Evolutionary conservation across 331 rosid genomes (phyloP).

Genomic region (Saraca asoca): DNA sequence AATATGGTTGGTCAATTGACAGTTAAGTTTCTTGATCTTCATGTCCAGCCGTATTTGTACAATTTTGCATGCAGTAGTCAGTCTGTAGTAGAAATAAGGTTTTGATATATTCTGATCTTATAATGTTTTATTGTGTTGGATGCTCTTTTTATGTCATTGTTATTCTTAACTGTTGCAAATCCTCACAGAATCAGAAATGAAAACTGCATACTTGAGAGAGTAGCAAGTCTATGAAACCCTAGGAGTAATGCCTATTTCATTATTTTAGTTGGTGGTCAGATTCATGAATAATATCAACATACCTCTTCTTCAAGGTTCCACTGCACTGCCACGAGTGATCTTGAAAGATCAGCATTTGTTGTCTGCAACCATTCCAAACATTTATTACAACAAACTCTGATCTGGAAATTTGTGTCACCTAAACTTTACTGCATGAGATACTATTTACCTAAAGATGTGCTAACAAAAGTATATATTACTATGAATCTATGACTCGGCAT

Average conservation of each 20-base stretch:
- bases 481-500: neutral
- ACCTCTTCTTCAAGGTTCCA: slow-evolving; percentile 93
- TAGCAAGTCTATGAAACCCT: neutral
- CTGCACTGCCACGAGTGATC: slow-evolving; percentile 79
- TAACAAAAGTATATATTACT: neutral
- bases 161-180: slow-evolving; percentile 13
- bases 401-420: slow-evolving; percentile 29
- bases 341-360: slow-evolving; percentile 88
- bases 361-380: slow-evolving; percentile 69
- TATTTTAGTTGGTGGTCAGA: neutral
- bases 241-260: slow-evolving; percentile 6
- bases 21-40: slow-evolving; percentile 16
- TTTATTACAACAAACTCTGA: slow-evolving; percentile 39
- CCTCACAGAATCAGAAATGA: slow-evolving; percentile 22
- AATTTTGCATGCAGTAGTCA: slow-evolving; percentile 4
- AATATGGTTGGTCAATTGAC: slow-evolving; percentile 19
- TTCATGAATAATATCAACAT: slow-evolving; percentile 34
- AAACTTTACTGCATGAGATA: slow-evolving; percentile 21
- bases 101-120: slow-evolving; percentile 3
- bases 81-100: neutral
- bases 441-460: slow-evolving; percentile 22
- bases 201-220: neutral
- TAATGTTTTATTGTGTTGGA: slow-evolving; percentile 4
- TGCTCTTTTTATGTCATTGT: neutral
- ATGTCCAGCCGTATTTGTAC: slow-evolving; percentile 3